Base-by-base conservation (phyloP, 441 rosid species). In the Mallotus japonicus region DNA sequence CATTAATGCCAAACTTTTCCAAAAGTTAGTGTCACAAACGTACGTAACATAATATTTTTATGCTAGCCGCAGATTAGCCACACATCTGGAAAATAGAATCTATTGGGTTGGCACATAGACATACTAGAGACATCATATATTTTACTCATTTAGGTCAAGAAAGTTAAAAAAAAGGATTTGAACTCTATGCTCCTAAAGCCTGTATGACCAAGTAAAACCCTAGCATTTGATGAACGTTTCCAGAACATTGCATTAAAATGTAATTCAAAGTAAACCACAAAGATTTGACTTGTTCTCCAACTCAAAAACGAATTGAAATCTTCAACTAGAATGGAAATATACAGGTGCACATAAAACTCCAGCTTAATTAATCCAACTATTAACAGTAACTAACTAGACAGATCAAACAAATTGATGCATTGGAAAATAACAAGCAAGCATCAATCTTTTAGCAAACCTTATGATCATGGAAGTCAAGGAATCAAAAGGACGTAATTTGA, bases 401-500 rank as follows among this genome's bases (percentile, higher is more conserved):
- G 37, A 69, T 51, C 64, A 57, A 40, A 51, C 53, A 44, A 64
- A 19, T 64, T 12, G 7, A 19, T 22, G 42, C 47, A 24, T 19
- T 73, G 63, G 57, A 32, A 49, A 34, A 5, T 66, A 63, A 40
- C 20, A 20, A 40, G 20, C 6, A 50, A 15, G 59, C 17, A 20
- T 63, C 22, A 47, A 62, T 54, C 42, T 54, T 55, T 42, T 15
- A 59, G 55, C 15, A 20, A 57, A 60, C 37, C 19, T 49, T 22
- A 56, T 5, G 47, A 61, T 50, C 66, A 72, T 14, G 24, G 53
- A 64, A 57, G 9, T 65, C 64, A 54, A 42, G 46, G 47, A 73
- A 46, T 46, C 40, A 57, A 58, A 44, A 44, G 50, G 32, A 22
- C 44, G 8, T 8, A 62, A 42, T 14, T 63, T 63, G 53, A 40